These are phyloP conservation scores for Nothopassalora personata DNA, from an alignment of 2,329 filamentous ascomycete genomes.

Conservation along the genomic window DNA sequence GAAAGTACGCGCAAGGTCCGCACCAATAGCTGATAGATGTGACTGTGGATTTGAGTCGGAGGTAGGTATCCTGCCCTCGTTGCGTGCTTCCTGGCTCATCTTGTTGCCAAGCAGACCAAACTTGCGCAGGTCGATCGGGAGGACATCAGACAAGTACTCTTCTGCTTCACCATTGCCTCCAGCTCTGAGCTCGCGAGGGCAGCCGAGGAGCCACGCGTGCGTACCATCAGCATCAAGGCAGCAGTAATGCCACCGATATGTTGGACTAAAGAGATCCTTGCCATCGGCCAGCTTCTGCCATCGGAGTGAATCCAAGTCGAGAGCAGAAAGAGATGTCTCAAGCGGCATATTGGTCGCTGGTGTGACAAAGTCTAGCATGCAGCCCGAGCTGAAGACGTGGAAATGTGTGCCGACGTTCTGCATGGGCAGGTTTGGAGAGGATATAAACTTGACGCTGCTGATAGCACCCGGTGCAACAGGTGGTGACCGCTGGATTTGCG, in stretches of 20 bases:
- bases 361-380: constrained; percentile 88
- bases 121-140: constrained; percentile 85
- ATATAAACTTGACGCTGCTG: constrained; percentile 83
- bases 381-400: constrained; percentile 89
- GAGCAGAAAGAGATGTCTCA: constrained; percentile 83
- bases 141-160: constrained; percentile 89
- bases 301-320: constrained; percentile 79
- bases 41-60: constrained; percentile 50
- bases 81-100: constrained; percentile 34
- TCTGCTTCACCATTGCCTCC: constrained; percentile 68
- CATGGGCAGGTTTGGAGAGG: constrained; percentile 76
- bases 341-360: constrained; percentile 81
- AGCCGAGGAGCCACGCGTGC: constrained; percentile 94
- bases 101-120: constrained; percentile 87
- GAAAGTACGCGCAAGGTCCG: constrained; percentile 80
- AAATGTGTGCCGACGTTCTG: constrained; percentile 92
- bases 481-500: constrained; percentile 41
- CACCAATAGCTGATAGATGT: constrained; percentile 62
- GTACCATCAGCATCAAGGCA: constrained; percentile 93
- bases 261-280: constrained; percentile 82
- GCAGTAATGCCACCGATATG: constrained; percentile 98
- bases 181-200: constrained; percentile 69
- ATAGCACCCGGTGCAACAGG: constrained; percentile 75
- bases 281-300: constrained; percentile 96
- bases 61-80: constrained; percentile 42